Percentiles rank a stretch among this genome's conserved stretches.
Evolutionary conservation across 257 asterid species (phyloP).

Genomic region (Solanum paucissectum): DNA sequence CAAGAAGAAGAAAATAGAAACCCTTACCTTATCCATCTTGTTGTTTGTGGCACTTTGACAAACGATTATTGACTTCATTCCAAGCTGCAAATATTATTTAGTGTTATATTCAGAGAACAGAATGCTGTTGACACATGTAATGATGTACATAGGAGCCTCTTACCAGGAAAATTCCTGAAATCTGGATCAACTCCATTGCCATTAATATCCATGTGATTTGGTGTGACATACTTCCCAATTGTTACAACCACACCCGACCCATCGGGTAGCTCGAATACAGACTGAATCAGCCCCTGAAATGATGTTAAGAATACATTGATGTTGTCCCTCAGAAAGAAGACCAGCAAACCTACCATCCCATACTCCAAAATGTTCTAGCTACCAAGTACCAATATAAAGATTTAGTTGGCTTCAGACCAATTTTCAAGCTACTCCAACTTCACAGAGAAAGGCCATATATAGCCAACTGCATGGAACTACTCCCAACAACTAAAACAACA

Average conservation of each 20-base stretch:
- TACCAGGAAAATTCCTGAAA: conserved; percentile 77
- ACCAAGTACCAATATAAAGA: neutral
- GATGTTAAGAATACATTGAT: neutral
- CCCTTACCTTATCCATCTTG: conserved; percentile 29
- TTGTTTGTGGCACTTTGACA: conserved; percentile 63
- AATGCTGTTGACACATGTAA: neutral
- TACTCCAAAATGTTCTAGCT: neutral
- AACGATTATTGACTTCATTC: conserved; percentile 52
- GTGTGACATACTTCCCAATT: conserved; percentile 90
- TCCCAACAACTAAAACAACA: neutral
- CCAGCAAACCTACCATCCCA: neutral
- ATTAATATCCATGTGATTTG: conserved; percentile 77
- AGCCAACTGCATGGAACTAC: neutral
- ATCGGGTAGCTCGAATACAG: conserved; percentile 89
- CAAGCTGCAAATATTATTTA: conserved; percentile 45
- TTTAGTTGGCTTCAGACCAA: neutral
- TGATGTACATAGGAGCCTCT: neutral
- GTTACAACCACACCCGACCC: conserved; percentile 96
- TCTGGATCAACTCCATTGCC: conserved; percentile 93
- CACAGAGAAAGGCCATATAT: neutral
- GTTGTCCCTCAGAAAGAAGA: neutral
- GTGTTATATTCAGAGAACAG: neutral
- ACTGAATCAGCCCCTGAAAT: conserved; percentile 87
- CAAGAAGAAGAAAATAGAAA: neutral
- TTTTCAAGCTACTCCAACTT: neutral